Percentiles rank a stretch among this genome's conserved stretches.
Evolutionary conservation across 2,329 filamentous ascomycete genomes (phyloP).

Genomic region (Leptographium lundbergii): DNA sequence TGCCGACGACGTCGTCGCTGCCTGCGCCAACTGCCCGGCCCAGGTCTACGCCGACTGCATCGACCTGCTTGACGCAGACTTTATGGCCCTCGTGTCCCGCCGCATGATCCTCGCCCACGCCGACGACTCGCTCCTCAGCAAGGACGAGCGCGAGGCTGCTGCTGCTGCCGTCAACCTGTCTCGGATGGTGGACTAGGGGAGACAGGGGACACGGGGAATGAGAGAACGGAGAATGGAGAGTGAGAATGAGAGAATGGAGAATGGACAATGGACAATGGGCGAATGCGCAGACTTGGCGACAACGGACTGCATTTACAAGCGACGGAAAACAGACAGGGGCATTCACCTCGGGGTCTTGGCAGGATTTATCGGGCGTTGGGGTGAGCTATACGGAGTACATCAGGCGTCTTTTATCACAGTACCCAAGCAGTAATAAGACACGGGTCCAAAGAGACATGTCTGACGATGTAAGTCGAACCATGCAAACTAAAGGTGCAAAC

Average conservation of each 20-base stretch:
- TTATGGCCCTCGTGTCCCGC: slow-evolving; percentile 12
- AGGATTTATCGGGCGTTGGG: no score
- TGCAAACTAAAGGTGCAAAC: neutral
- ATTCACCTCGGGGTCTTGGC: no score
- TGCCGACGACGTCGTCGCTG: slow-evolving; percentile 8
- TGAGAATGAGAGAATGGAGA: neutral
- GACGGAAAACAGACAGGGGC: no score
- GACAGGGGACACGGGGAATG: neutral
- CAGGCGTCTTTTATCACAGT: no score
- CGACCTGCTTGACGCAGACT: slow-evolving; percentile 11
- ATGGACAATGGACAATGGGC: no score
- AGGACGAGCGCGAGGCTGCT: slow-evolving; percentile 6
- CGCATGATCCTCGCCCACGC: slow-evolving; percentile 12
- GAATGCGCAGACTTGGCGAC: no score
- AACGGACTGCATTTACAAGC: neutral
- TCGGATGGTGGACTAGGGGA: neutral
- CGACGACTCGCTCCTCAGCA: slow-evolving; percentile 7
- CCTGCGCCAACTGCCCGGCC: slow-evolving; percentile 13
- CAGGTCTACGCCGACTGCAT: slow-evolving; percentile 12
- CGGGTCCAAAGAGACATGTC: no score
- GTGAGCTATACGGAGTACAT: no score
- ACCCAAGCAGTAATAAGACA: no score
- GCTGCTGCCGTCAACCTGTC: neutral
- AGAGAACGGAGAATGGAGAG: neutral
- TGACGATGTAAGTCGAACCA: no score